Conservation (phyloP, 208 protist genomes). For the Phytomonas francai region DNA sequence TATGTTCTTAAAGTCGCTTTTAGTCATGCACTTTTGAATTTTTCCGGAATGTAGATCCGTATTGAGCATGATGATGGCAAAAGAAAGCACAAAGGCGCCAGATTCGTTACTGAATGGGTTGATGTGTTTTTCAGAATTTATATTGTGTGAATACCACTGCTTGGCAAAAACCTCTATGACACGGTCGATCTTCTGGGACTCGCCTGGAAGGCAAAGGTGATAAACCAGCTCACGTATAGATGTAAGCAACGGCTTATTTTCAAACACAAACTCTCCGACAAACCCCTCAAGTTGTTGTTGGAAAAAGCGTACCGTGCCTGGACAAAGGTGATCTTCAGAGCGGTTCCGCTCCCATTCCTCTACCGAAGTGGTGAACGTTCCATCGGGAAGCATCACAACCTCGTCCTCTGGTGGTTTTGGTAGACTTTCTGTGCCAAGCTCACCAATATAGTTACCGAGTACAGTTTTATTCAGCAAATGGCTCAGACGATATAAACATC, state of each 20-base stretch:
- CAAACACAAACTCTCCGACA: conserved; percentile 72
- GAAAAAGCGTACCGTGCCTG: conserved; percentile 70
- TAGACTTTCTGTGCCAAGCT: conserved; percentile 38
- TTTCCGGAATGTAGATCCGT: conserved; percentile 96
- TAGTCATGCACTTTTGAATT: conserved; percentile 92
- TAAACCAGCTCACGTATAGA: conserved; percentile 85
- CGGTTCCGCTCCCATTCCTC: conserved; percentile 8
- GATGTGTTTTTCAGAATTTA: conserved; percentile 13
- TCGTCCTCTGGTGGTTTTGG: conserved; percentile 9
- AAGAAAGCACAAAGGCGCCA: conserved; percentile 94
- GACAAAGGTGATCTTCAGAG: conserved; percentile 19
- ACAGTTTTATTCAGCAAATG: conserved; percentile 75
- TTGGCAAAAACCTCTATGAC: conserved; percentile 88
- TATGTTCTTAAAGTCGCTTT: conserved; percentile 91
- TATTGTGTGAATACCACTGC: conserved; percentile 70
- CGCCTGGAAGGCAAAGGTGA: conserved; percentile 78
- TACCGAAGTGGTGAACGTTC: conserved; percentile 6
- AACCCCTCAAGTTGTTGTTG: conserved; percentile 69
- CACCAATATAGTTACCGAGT: conserved; percentile 84
- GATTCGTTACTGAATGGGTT: conserved; percentile 82
- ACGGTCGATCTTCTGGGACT: conserved; percentile 92
- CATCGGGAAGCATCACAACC: conserved; percentile 6
- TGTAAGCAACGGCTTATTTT: conserved; percentile 57
- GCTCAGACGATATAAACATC: conserved; percentile 67
- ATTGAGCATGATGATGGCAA: conserved; percentile 99